Conservation (phyloP, 2,329 filamentous ascomycete genomes). For the Nannizzia gypsea region DNA sequence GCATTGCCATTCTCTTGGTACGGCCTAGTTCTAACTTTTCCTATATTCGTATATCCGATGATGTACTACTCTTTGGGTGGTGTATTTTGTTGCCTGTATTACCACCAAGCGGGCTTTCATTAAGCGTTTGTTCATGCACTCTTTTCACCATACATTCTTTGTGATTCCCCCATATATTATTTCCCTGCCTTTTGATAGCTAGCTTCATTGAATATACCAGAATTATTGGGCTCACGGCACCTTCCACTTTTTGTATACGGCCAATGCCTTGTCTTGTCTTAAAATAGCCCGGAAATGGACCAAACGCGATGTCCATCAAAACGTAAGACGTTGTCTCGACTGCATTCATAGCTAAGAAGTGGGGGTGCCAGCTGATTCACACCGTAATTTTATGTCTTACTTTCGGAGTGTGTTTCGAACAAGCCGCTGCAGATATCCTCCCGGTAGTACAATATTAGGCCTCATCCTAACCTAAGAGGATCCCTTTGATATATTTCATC, state of each 20-base stretch:
- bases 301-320: no score
- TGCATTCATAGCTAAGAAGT: no score
- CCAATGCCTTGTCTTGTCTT: no score
- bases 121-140: not conserved
- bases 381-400: no score
- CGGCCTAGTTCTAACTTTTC: not conserved
- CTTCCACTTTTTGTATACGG: not conserved
- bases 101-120: not conserved
- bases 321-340: no score
- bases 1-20: not conserved
- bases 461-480: no score
- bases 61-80: not conserved
- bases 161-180: not conserved
- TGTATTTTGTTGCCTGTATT: not conserved
- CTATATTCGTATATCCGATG: not conserved
- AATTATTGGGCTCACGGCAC: not conserved
- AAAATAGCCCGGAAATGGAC: no score
- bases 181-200: not conserved
- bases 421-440: no score
- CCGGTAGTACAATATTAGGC: no score
- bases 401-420: no score
- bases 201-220: not conserved
- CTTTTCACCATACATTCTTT: not conserved
- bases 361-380: no score
- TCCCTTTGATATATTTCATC: no score